These are phyloP conservation scores for Pezicula carpinea DNA, from an alignment of 2,329 filamentous ascomycete species.

Conservation along the genomic window DNA sequence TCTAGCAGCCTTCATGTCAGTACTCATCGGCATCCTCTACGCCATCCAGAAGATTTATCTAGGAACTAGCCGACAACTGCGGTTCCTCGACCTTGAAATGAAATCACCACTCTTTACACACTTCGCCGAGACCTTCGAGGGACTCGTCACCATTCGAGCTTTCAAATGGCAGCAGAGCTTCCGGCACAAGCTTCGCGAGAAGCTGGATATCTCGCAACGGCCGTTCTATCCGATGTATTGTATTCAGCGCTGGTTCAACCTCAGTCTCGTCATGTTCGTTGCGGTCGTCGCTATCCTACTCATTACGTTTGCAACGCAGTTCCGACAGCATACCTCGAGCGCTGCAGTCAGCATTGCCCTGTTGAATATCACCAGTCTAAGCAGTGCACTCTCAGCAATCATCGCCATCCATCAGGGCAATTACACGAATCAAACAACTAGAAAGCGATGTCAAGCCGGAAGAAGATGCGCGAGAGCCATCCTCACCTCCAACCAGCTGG, in stretches of 20 bases:
- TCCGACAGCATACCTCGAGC: conserved; percentile 2
- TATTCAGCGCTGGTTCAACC: conserved; percentile 40
- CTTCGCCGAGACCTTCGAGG: conserved; percentile 40
- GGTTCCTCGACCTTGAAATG: conserved; percentile 40
- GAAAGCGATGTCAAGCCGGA: conserved; percentile 36
- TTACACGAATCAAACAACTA: conserved; percentile 50
- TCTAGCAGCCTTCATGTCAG: conserved; percentile 35
- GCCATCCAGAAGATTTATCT: conserved; percentile 37
- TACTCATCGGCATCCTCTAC: conserved; percentile 25
- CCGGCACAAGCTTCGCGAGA: neutral
- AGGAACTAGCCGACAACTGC: conserved; percentile 41
- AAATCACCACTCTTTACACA: conserved; percentile 39
- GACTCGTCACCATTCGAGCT: conserved; percentile 39
- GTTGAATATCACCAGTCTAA: conserved; percentile 34
- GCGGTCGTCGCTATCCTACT: conserved; percentile 26
- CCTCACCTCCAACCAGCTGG: conserved; percentile 4
- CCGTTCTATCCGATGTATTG: conserved; percentile 40
- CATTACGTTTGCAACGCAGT: conserved; percentile 5
- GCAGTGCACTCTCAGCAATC: conserved; percentile 36
- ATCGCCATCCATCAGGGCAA: conserved; percentile 44
- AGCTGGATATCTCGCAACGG: conserved; percentile 36
- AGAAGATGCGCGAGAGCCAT: conserved; percentile 29
- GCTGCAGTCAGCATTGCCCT: conserved; percentile 28
- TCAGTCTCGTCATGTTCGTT: conserved; percentile 40
- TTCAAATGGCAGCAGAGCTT: conserved; percentile 35